Conservation (phyloP, 208 protist genomes). For the Wallacemonas sp. region DNA sequence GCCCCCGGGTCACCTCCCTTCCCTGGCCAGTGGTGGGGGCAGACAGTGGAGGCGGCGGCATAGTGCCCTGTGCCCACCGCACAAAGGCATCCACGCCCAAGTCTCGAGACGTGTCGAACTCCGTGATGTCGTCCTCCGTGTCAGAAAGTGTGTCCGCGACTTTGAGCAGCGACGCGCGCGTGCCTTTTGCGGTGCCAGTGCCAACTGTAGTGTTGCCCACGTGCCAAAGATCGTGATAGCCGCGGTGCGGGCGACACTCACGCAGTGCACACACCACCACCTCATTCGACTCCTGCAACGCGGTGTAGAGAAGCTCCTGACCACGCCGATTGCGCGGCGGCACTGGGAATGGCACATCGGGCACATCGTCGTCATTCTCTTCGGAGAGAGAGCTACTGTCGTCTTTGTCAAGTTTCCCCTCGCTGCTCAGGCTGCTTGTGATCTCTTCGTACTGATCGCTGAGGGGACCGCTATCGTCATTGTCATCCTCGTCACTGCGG, state of each 20-base stretch:
- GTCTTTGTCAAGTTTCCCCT: no score
- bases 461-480: no score
- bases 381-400: no score
- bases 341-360: background rate
- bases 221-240: slow-evolving; percentile 56
- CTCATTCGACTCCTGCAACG: slow-evolving; percentile 48
- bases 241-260: slow-evolving; percentile 56
- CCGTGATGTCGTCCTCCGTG: slow-evolving; percentile 19
- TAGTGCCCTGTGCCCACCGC: slow-evolving; percentile 53
- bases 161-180: slow-evolving; percentile 5
- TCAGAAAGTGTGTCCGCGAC: slow-evolving; percentile 20
- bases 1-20: no score
- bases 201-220: background rate
- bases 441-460: no score
- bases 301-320: slow-evolving; percentile 42
- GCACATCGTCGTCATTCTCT: slow-evolving; percentile 1
- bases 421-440: no score
- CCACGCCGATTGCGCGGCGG: slow-evolving; percentile 17
- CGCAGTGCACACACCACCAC: slow-evolving; percentile 60
- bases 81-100: slow-evolving; percentile 42
- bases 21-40: background rate
- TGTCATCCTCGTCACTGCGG: no score
- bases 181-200: background rate
- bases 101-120: slow-evolving; percentile 45
- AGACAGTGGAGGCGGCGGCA: background rate